Base-by-base conservation (phyloP, 2,329 filamentous ascomycete species). In the Phaeosphaeriaceae sp. region DNA sequence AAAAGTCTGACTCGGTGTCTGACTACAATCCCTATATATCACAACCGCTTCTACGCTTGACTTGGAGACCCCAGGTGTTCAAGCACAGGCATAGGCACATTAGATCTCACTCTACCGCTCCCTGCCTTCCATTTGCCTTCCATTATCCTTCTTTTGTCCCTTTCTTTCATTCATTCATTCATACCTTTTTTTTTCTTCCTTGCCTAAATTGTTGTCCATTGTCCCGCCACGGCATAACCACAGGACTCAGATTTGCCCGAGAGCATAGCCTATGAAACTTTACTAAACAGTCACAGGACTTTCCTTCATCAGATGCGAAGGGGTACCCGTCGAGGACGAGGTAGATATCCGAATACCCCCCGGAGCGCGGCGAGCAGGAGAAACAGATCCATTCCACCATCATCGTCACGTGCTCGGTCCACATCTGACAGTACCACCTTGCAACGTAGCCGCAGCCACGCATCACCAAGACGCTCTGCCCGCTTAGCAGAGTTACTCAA, bases 281-380 rank as follows among this genome's bases (percentile, higher is more conserved):
- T 62, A 57, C 67, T 70, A 69, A 71, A 54, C 47, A 57, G 38
- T 51, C 50, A 28, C 50, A 69, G 64, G 51, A 64, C 60, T 53
- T 62, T 53, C 63, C 67, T 67, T 64, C 64, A 54, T 58, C 65
- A 65, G 64, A 73, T 72, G 68, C 64, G 63, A 72, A 73, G 67
- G 60, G 64, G 66, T 56, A 55, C 61, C 58, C 61, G 61, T 38
- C 63, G 63, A 46, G 66, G 66, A 68, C 60, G 68, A 70, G 63
- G 66, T 66, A 66, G 66, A 70, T 61, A 70, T 63, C 52, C 63
- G 23, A 58, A 64, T 57, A 57, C 57, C 52, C 54, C 60, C 53
- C 65, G 59, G 48, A 63, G 51, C 47, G 54, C 56, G 43, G 63
- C 62, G 36, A 60, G 33, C 49, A 65, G 63, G 60, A 58, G 59